Evolutionary conservation across 2,329 filamentous ascomycete species (phyloP), one percentile per base, ranked within the genome.

Genomic region (Alternaria brassicicola): DNA sequence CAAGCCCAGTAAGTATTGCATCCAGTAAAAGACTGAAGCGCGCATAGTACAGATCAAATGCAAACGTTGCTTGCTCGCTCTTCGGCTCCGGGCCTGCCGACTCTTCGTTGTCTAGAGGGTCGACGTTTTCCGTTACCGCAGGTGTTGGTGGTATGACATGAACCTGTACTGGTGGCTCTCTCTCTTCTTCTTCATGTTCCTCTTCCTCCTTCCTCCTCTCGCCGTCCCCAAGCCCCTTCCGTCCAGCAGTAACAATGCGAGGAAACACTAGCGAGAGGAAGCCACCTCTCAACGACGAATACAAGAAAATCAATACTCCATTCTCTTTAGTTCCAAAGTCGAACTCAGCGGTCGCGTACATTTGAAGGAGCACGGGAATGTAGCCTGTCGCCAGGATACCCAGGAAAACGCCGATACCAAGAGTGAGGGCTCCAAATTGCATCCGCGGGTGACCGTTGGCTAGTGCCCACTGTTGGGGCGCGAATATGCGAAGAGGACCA

Each of bases 331-430:
- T 79, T 4, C 77, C 77, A 52, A 83, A 83, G 6, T 71, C 71
- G 56, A 81, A 81, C 3, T 76, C 70, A 25, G 81, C 76, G 0
- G 80, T 82, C 5, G 79, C 74, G 64, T 81, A 83, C 76, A 83
- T 80, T 53, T 83, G 81, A 0, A 83, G 74, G 10, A 91, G 76
- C 0, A 85, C 80, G 0, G 87, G 85, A 0, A 88, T 87, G 55
- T 89, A 91, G 2, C 87, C 88, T 0, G 89, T 90, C 0, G 89
- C 88, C 2, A 90, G 80, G 69, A 91, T 87, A 0, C 86, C 88
- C 0, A 89, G 75, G 57, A 90, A 91, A 2, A 89, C 87, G 1
- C 89, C 89, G 0, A 81, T 76, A 19, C 86, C 88, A 3, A 91
- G 82, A 1, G 90, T 83, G 3, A 89, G 75, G 0, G 89, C 82